Percentiles rank a stretch among this genome's conserved stretches.
These are phyloP conservation scores for Ascocoryne sarcoides DNA, from an alignment of 2,329 filamentous ascomycete species.

Conservation along the genomic window DNA sequence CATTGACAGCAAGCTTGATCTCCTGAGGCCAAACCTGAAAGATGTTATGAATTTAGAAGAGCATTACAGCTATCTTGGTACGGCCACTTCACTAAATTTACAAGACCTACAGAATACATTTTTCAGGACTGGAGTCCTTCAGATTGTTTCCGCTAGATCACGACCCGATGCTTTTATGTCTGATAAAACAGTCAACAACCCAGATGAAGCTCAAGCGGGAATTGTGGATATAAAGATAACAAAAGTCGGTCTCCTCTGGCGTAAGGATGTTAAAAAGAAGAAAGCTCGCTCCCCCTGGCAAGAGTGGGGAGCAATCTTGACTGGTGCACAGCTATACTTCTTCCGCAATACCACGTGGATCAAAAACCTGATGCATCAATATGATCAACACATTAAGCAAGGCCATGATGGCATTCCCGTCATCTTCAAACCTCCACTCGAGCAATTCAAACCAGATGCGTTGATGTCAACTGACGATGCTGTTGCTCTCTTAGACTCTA, in stretches of 20 bases:
- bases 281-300: constrained; percentile 95
- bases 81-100: constrained; percentile 66
- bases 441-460: constrained; percentile 88
- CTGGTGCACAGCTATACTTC: constrained; percentile 93
- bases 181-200: constrained; percentile 75
- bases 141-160: constrained; percentile 90
- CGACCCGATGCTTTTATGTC: constrained; percentile 92
- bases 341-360: constrained; percentile 92
- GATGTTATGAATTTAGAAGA: constrained; percentile 92
- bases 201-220: constrained; percentile 77
- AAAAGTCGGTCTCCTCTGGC: constrained; percentile 90
- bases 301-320: constrained; percentile 95
- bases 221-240: constrained; percentile 97
- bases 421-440: constrained; percentile 81
- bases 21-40: constrained; percentile 73
- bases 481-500: constrained; percentile 76
- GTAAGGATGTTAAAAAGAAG: constrained; percentile 89
- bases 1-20: constrained; percentile 78
- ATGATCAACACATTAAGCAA: constrained; percentile 71
- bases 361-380: constrained; percentile 81
- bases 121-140: constrained; percentile 81
- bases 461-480: constrained; percentile 90
- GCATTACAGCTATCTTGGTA: constrained; percentile 80
- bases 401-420: constrained; percentile 69
- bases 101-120: constrained; percentile 80